phyloP scores from a whole-genome alignment of 2,329 filamentous ascomycete genomes.

The Fusarium sp. region DNA sequence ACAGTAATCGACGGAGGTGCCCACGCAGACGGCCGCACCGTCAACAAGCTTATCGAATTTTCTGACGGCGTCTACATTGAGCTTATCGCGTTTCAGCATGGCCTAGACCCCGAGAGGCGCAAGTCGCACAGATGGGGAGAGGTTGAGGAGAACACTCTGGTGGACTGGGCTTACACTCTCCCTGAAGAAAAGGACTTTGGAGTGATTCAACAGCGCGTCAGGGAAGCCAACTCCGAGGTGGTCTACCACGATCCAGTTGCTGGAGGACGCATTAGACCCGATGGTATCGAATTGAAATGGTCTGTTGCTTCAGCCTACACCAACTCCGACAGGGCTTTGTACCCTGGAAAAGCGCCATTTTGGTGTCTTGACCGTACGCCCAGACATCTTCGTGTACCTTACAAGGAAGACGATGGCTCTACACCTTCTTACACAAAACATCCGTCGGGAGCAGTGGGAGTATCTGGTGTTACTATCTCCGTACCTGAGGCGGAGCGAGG shows the following conservation, averaged over 20 bases:
- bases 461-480: slow-evolving; percentile 13
- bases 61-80: slow-evolving; percentile 35
- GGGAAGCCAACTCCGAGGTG: neutral
- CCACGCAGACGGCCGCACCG: slow-evolving; percentile 30
- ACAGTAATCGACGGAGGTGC: slow-evolving; percentile 32
- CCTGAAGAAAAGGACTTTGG: slow-evolving; percentile 16
- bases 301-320: slow-evolving; percentile 30
- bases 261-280: slow-evolving; percentile 31
- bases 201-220: slow-evolving; percentile 12
- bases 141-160: slow-evolving; percentile 16
- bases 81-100: slow-evolving; percentile 36
- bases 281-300: slow-evolving; percentile 36
- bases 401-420: neutral
- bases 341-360: slow-evolving; percentile 27
- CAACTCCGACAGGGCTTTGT: slow-evolving; percentile 2
- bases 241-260: slow-evolving; percentile 11
- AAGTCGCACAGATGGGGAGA: slow-evolving; percentile 32
- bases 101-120: slow-evolving; percentile 22
- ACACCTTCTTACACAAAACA: slow-evolving; percentile 18
- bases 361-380: slow-evolving; percentile 36
- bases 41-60: slow-evolving; percentile 34
- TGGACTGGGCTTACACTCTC: slow-evolving; percentile 40
- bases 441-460: neutral
- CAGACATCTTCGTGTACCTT: slow-evolving; percentile 21
- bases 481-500: neutral